Evolutionary conservation across 2,329 filamentous ascomycete genomes (phyloP), one percentile per base, ranked within the genome.

Genomic region (Claviceps humidiphila): DNA sequence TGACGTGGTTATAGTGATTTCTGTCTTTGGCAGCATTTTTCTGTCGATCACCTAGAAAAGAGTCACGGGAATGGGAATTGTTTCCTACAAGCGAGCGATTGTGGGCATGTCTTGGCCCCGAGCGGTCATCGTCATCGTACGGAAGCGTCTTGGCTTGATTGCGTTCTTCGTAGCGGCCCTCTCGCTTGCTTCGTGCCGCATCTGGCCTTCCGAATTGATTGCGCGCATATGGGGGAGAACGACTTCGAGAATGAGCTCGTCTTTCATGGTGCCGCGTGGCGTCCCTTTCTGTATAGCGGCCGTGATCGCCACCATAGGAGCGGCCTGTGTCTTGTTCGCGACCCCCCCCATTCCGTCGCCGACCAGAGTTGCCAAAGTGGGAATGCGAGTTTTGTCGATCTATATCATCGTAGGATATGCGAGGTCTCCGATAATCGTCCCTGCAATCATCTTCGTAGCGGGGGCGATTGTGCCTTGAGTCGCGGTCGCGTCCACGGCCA

Each of bases 1-100:
- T 38, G 39, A 13, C 24, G 34, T 58, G 54, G 51, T 56, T 54
- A 34, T 50, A 41, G 38, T 49, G 34, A 47, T 54, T 52, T 37
- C 56, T 63, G 34, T 49, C 49, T 47, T 51, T 37, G 5, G 26
- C 37, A 24, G 37, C 26, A 34, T 75, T 77, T 78, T 80, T 73
- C 69, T 71, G 72, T 77, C 70, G 74, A 82, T 87, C 84, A 85
- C 30, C 30, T 11, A 81, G 75, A 74, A 84, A 73, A 71, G 75
- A 66, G 76, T 72, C 82, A 68, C 71, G 69, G 71, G 71, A 66
- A 71, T 70, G 75, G 75, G 74, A 75, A 72, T 70, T 73, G 70
- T 77, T 72, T 72, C 72, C 74, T 72, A 75, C 72, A 67, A 75
- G 72, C 70, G 74, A 77, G 74, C 76, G 77, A 73, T 79, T 81